A percentile compares a stretch with the other conserved stretches of the same genome.
Conservation (phyloP, 164 flowering plant species). For the Dillenia suffruticosa region DNA sequence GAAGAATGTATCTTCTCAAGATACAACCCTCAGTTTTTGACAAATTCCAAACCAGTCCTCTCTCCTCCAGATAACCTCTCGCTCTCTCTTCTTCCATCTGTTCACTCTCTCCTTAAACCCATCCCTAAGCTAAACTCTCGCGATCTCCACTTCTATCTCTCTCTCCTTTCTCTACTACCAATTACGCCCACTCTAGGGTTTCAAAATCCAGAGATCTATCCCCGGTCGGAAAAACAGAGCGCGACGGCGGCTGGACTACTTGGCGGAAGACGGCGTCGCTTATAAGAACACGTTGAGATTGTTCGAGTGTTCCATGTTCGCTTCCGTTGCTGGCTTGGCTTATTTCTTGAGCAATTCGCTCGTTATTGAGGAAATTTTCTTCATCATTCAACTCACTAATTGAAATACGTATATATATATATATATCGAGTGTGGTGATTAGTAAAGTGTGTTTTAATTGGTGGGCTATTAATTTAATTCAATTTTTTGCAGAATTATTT, state of each 20-base stretch:
- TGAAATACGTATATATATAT: background rate
- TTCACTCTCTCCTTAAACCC: slow-evolving; percentile 11
- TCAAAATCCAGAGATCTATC: slow-evolving; percentile 6
- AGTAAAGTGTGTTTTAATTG: background rate
- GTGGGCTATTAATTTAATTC: background rate
- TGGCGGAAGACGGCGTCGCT: slow-evolving; percentile 46
- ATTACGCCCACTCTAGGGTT: slow-evolving; percentile 12
- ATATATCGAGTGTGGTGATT: too few species aligned
- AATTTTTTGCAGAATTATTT: slow-evolving; percentile 66
- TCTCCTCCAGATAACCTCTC: slow-evolving; percentile 3
- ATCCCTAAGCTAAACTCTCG: slow-evolving; percentile 1
- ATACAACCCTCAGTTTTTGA: slow-evolving; percentile 3
- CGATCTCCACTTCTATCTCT: slow-evolving; percentile 3
- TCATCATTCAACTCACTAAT: background rate
- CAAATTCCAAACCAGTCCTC: slow-evolving; percentile 14
- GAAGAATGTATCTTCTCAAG: slow-evolving; percentile 22
- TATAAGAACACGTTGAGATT: slow-evolving; percentile 67
- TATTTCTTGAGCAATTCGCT: slow-evolving; percentile 82
- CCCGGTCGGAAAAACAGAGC: slow-evolving; percentile 14
- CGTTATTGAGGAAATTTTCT: slow-evolving; percentile 55
- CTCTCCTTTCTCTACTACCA: slow-evolving; percentile 7
- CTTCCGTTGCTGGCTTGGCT: slow-evolving; percentile 72
- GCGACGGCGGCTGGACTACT: slow-evolving; percentile 22
- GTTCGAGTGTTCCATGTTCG: slow-evolving; percentile 96
- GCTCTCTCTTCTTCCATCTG: slow-evolving; percentile 1